These are phyloP conservation scores for Orbilia javanica DNA, from an alignment of 2,329 filamentous ascomycete species.

Conservation along the genomic window DNA sequence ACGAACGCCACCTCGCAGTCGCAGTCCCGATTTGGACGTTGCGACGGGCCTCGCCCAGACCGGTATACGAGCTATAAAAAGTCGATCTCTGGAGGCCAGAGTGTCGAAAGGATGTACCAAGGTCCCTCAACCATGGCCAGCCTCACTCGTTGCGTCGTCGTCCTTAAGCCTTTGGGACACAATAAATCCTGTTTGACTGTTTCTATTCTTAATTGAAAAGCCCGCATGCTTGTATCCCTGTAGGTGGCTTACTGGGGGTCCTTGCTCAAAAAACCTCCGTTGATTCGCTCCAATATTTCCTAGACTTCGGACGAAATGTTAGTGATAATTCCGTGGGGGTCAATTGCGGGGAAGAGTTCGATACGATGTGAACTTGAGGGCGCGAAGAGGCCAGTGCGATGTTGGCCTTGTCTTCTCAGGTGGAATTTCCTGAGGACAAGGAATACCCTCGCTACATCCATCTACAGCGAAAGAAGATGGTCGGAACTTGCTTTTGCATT, in stretches of 20 bases:
- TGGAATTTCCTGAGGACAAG: slow-evolving; percentile 32
- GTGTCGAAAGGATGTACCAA: slow-evolving; percentile 26
- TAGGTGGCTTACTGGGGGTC: slow-evolving; percentile 19
- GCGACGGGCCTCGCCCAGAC: slow-evolving; percentile 20
- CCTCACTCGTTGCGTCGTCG: slow-evolving; percentile 11
- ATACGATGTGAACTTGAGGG: slow-evolving; percentile 12
- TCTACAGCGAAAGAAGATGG: slow-evolving; percentile 12
- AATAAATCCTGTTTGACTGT: slow-evolving; percentile 51
- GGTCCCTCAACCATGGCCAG: neutral
- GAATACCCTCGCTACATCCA: neutral
- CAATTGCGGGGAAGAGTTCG: slow-evolving; percentile 47
- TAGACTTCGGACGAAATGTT: slow-evolving; percentile 55
- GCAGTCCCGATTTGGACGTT: slow-evolving; percentile 35
- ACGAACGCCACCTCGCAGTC: slow-evolving; percentile 47
- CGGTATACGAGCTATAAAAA: slow-evolving; percentile 10
- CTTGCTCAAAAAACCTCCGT: slow-evolving; percentile 51
- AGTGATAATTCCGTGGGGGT: slow-evolving; percentile 41
- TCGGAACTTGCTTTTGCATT: slow-evolving; percentile 30
- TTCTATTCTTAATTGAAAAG: slow-evolving; percentile 47
- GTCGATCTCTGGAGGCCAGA: slow-evolving; percentile 16
- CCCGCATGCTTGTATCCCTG: slow-evolving; percentile 34
- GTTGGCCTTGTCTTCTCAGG: slow-evolving; percentile 23
- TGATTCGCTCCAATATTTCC: slow-evolving; percentile 49
- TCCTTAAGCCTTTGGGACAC: slow-evolving; percentile 1
- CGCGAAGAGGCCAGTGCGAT: slow-evolving; percentile 26